Base-by-base conservation (phyloP, 495 filamentous ascomycete species). In the Geoglossum glabrum region DNA sequence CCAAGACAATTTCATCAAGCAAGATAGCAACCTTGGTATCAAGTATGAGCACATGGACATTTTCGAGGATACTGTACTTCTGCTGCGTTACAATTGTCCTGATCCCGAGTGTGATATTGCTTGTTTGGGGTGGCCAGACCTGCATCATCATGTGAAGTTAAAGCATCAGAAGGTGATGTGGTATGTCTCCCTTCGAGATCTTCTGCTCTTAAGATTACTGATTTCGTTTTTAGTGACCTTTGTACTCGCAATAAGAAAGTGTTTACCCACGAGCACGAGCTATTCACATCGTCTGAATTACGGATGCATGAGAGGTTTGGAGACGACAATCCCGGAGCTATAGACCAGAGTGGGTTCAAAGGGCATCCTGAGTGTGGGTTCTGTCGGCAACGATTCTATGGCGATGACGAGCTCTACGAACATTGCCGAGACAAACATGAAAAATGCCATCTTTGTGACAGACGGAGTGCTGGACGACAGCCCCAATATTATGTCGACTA, bases 221-320 rank as follows among this genome's bases (percentile, higher is more conserved):
- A 40, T 49, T 25, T 30, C 46, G 50, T 23, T 26, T 60, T 11
- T 56, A 81, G 78, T 70, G 88, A 95, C 68, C 76, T 97, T 17
- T 99, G 92, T 68, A 90, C 88, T 0, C 71, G 86, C 38, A 86
- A 95, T 70, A 97, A 99, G 72, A 95, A 95, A 61, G 89, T 95
- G 38, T 99, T 99, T 61, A 95, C 92, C 0, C 93, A 97, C 67
- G 92, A 99, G 69, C 92, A 99, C 65, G 86, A 86, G 25, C 75
- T 99, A n/a, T 96, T 95, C 64, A 85, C 85, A 4, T 70, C 74
- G n/a, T 76, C 80, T 54, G 85, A 90, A 62, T 70, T 97, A 40
- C 79, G 81, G 54, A 86, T 80, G 61, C 92, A 99, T 65, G 90
- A 97, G 76, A 83, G 79, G 61, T 79, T 83, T 58, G 93, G 93